Base-by-base conservation (phyloP, 768 basidiomycete species). In the Serendipita sp. region DNA sequence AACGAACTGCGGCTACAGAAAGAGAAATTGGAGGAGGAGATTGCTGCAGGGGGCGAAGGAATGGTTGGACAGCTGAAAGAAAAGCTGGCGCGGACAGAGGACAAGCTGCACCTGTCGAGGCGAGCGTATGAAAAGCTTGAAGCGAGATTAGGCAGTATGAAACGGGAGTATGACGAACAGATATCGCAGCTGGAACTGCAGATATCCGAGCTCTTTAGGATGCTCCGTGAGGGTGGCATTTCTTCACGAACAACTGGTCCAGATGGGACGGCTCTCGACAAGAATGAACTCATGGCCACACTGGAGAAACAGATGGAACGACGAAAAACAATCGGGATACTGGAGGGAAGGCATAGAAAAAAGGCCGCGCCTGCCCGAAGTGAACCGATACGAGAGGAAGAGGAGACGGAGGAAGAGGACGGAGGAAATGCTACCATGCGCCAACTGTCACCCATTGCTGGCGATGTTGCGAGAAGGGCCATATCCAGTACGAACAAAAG, bases 191-290 rank as follows among this genome's bases (percentile, higher is more conserved):
- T 95, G 14, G 92, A 96, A 70, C 80, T 85, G 13, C 90, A 96
- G 75, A 94, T 95, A 65, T 82, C 88, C 79, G 93, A 96, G 70
- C 73, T 97, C 17, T 98, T 94, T 76, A 80, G 86, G 67, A 95
- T 96, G 91, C 77, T 98, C 61, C 88, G 84, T 70, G 89, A 95
- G 68, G 80, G 87, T 38, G 84, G 86, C 16, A 48, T 48, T n/a
- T 20, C 20, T 48, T 48, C 45, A 28, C 45, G 45, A 48, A 48
- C 45, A n/a, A 82, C 80, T 62, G 85, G 86, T 14, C 85, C 71
- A 78, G 80, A 79, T 44, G 72, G 75, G 22, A 79, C 77, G 5
- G 72, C 77, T 5, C 82, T 92, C 82, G 87, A 94, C 69, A 80
- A 91, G 64, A 86, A 85, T 73, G 78, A 83, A 17, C 79, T 98